phyloP scores from a whole-genome alignment of 2,329 filamentous ascomycete species.

The Coniella vitis region DNA sequence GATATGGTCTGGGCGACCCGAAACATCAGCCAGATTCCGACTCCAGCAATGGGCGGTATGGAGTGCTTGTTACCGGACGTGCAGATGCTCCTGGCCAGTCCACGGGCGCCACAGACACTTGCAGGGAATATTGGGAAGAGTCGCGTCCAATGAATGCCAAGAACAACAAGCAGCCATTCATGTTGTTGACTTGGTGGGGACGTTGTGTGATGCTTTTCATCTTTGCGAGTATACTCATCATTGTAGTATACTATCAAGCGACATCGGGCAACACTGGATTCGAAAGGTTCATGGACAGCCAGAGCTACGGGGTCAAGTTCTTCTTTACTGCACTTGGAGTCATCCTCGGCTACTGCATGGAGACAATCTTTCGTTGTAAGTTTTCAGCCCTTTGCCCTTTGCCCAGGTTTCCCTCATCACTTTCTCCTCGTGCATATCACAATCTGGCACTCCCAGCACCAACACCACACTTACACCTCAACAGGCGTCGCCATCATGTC shows the following conservation, averaged over 20 bases:
- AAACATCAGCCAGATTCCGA: not conserved
- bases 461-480: not conserved
- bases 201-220: constrained; percentile 22
- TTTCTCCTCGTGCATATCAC: too few relatives aligned
- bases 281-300: constrained; percentile 34
- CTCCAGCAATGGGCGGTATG: not conserved
- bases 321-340: constrained; percentile 34
- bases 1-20: not conserved
- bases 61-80: not conserved
- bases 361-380: constrained; percentile 8
- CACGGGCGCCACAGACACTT: too few relatives aligned
- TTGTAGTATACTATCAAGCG: constrained; percentile 31
- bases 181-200: constrained; percentile 21
- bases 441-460: too few relatives aligned
- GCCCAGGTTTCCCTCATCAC: too few relatives aligned
- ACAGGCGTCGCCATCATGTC: constrained; percentile 29
- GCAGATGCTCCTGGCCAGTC: not conserved
- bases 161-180: constrained; percentile 19
- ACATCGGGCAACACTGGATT: constrained; percentile 29
- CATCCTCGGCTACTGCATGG: constrained; percentile 20
- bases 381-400: not conserved
- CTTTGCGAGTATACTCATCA: constrained; percentile 25
- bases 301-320: constrained; percentile 32
- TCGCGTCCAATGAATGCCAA: not conserved
- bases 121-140: not conserved